Evolutionary conservation across 495 filamentous ascomycete species (phyloP), one percentile per base, ranked within the genome.

Genomic region (Neurospora terricola): DNA sequence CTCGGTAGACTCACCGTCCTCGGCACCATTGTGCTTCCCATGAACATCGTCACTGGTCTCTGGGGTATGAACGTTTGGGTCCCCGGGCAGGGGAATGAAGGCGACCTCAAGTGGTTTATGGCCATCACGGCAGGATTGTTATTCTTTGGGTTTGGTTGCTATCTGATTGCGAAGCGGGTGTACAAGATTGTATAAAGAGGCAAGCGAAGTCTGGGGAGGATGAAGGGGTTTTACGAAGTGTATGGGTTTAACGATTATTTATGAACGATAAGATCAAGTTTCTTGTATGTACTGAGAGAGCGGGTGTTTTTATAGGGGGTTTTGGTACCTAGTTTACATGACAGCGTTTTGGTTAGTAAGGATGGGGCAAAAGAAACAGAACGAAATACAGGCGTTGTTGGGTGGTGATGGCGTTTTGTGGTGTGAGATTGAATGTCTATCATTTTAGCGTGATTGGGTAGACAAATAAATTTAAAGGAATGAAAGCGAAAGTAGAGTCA

Each of bases 1-100:
- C 86, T 99, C 21, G 94, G 95, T 68, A 98, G 96, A 82, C 87
- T 99, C 62, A 99, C 96, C 5, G 96, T 98, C 2, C 85, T 99
- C 4, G 96, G 94, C 76, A 99, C 96, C 10, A 98, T 99, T 75
- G 94, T 99, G 6, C 87, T 99, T 72, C 96, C 96, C 23, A 94
- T 99, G 90, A 99, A 99, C 78, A 94, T 99, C 82, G 93, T 99
- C 75, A 98, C 96, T 36, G 96, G 96, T 76, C 91, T 99, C 81
- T 99, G 96, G 92, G 96, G 96, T 40, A 98, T 98, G 96, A 99
- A 99, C 84, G 93, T 97, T 9, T 91, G 92, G 82, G 95, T 99
- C 0, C 96, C 96, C 0, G 93, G 94, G 3, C 95, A 98, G 79
- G 91, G 92, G 38, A 75, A 77, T 36, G 87, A 87, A 71, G 83